Evolutionary conservation across 2,329 filamentous ascomycete genomes (phyloP).

Genomic region (Fusarium stilboides): DNA sequence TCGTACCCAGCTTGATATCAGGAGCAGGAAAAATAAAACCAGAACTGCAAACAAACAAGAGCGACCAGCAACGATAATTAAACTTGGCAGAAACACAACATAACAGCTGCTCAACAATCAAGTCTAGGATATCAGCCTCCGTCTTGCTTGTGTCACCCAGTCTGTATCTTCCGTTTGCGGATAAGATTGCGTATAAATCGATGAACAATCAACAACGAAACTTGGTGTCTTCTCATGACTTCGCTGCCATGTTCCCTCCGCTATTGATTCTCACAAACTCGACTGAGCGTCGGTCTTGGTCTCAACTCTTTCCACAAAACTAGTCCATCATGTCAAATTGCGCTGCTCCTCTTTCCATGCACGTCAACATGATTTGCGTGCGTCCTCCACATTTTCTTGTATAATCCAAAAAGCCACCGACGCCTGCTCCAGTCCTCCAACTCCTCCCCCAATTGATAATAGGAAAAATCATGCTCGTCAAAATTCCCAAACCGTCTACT

Average conservation of each 20-base stretch:
- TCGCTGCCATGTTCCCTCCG: conserved; percentile 16
- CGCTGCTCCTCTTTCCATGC: conserved; percentile 25
- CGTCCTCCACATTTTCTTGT: conserved; percentile 24
- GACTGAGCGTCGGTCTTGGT: conserved; percentile 21
- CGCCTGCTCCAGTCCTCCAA: conserved; percentile 34
- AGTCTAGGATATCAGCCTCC: conserved; percentile 35
- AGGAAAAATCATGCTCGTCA: conserved; percentile 34
- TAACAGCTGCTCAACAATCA: conserved; percentile 40
- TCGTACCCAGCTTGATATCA: conserved; percentile 24
- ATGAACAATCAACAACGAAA: not conserved
- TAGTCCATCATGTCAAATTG: conserved; percentile 19
- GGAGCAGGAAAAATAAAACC: conserved; percentile 36
- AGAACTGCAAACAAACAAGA: conserved; percentile 26
- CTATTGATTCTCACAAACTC: conserved; percentile 29
- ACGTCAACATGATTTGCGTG: conserved; percentile 20
- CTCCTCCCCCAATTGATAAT: conserved; percentile 21
- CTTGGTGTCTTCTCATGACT: conserved; percentile 8
- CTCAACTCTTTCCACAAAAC: conserved; percentile 23
- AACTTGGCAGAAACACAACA: conserved; percentile 28
- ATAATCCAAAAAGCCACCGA: conserved; percentile 41
- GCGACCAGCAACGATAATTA: conserved; percentile 30
- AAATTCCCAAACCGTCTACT: conserved; percentile 35
- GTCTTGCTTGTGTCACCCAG: conserved; percentile 29
- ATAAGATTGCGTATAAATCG: conserved; percentile 16
- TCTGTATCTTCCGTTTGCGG: conserved; percentile 17